Conservation (phyloP, 768 basidiomycete genomes). For the Rossbeevera mucosa region DNA sequence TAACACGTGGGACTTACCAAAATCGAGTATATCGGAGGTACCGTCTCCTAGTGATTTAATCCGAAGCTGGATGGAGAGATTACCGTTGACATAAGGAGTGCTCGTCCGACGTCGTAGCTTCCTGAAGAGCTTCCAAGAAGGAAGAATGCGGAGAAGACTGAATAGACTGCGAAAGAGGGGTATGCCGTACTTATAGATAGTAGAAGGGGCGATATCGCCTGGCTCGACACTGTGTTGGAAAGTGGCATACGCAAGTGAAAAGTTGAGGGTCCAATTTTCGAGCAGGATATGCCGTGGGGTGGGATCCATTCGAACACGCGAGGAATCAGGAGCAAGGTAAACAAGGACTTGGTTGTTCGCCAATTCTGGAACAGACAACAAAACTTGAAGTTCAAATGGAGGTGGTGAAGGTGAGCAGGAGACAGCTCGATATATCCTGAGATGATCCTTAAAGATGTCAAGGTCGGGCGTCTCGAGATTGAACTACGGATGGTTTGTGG, state of each 20-base stretch:
- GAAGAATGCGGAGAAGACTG: slow-evolving; percentile 66
- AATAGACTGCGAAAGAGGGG: slow-evolving; percentile 72
- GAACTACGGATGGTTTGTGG: slow-evolving; percentile 49
- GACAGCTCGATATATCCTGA: slow-evolving; percentile 55
- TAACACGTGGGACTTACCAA: slow-evolving; percentile 34
- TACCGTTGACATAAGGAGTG: slow-evolving; percentile 36
- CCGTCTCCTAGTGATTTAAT: slow-evolving; percentile 36
- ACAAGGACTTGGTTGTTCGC: slow-evolving; percentile 70
- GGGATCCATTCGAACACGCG: slow-evolving; percentile 63
- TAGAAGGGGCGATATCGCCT: slow-evolving; percentile 59
- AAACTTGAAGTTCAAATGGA: slow-evolving; percentile 62
- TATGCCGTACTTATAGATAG: slow-evolving; percentile 83
- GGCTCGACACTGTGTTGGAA: slow-evolving; percentile 22
- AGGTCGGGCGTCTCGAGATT: slow-evolving; percentile 77
- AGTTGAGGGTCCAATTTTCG: slow-evolving; percentile 62
- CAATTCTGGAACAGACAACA: slow-evolving; percentile 66
- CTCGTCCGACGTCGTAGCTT: slow-evolving; percentile 46
- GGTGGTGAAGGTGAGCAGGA: slow-evolving; percentile 32
- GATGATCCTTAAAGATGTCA: slow-evolving; percentile 59
- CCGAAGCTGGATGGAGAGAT: slow-evolving; percentile 46
- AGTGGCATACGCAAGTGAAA: slow-evolving; percentile 28
- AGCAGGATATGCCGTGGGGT: slow-evolving; percentile 65
- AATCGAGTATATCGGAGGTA: slow-evolving; percentile 29
- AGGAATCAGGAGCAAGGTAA: slow-evolving; percentile 51
- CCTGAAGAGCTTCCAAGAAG: slow-evolving; percentile 70